Conservation (phyloP, 345 rosid species). For the Dimocarpus longan region DNA sequence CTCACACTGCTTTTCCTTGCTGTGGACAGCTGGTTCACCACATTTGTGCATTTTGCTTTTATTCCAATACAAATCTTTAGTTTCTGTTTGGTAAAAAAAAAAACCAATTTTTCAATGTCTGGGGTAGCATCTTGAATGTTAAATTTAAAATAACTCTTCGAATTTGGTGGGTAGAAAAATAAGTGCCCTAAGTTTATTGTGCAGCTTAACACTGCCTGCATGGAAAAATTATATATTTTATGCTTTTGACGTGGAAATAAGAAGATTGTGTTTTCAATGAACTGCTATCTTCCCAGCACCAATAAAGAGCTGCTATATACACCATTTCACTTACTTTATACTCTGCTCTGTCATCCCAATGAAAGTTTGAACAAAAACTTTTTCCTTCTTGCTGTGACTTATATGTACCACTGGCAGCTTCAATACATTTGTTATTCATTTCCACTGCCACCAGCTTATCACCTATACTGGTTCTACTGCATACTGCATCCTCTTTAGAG, state of each 20-base stretch:
- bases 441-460: background rate
- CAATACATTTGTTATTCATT: background rate
- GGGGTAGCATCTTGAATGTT: conserved; percentile 1
- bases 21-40: background rate
- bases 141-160: background rate
- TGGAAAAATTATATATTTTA: background rate
- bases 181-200: background rate
- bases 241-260: background rate
- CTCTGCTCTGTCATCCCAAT: background rate
- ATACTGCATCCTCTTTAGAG: no score
- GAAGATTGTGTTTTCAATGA: background rate
- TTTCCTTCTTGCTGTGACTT: background rate
- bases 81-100: no score
- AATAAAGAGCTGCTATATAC: background rate
- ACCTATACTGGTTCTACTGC: background rate
- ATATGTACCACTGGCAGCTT: background rate
- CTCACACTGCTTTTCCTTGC: background rate
- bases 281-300: background rate
- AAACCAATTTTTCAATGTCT: background rate
- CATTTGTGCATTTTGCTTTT: no score
- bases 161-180: background rate
- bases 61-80: no score
- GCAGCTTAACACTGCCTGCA: background rate
- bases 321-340: background rate
- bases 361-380: background rate